Evolutionary conservation across 306 rosid species (phyloP), one percentile per base, ranked within the genome.

Genomic region (Alnus glutinosa): DNA sequence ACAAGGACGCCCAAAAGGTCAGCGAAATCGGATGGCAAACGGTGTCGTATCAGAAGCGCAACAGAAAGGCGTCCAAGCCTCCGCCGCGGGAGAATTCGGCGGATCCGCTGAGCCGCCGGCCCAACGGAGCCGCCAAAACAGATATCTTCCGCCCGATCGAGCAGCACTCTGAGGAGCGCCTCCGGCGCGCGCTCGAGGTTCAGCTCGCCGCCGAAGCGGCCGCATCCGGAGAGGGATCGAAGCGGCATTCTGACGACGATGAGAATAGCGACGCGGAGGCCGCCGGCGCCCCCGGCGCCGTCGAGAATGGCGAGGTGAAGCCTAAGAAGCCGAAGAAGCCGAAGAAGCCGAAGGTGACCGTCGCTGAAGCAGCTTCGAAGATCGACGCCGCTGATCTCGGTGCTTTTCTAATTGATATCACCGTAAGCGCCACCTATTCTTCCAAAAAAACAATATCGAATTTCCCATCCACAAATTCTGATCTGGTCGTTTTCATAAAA

Each of bases 361-460:
- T 89, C 66, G 83, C 85, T 0, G 96, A 88, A 54, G 93, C 92
- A 9, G 92, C 94, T 69, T 78, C 90, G 10, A 85, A 77, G 77
- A 83, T 91, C 69, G 86, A 85, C 73, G 86, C 85, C 23, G 90
- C 34, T 78, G 83, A 85, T 50, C 91, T 91, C 74, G 81, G 64
- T 57, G 74, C 85, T 77, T 91, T 87, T 73, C 89, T 91, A 3
- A 89, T 85, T 30, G 92, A 92, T 28, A 88, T 88, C 23, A 83
- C 89, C 5, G 96, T 91, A 77, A 83, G 90, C 73, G 47, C 28
- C 42, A 4, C 55, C 49, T 30, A 46, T n/a, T 48, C 30, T 47
- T 71, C 82, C 2, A 18, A 70, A 78, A 49, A 2, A 9, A 49
- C 1, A 2, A 9, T 10, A 9, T 49, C 52, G 49, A 37, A 28